Base-by-base conservation (phyloP, 163 green algal genomes). In the Scenedesmus sp. region DNA sequence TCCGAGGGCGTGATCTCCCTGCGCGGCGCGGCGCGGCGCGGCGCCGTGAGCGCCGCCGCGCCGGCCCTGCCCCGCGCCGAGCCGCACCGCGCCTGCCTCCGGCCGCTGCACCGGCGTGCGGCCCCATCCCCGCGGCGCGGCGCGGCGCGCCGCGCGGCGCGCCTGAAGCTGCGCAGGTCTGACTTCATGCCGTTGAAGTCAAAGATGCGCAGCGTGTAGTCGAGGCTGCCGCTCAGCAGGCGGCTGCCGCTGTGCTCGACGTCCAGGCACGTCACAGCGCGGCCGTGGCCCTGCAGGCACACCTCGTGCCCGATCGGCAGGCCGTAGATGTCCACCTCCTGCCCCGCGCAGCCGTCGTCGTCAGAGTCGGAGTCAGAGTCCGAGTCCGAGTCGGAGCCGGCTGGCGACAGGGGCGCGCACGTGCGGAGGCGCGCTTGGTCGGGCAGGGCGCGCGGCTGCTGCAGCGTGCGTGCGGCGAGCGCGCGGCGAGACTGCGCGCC, bases 131-230 rank as follows among this genome's bases (percentile, higher is more conserved):
- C n/a, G n/a, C n/a, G n/a, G n/a, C n/a, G n/a, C n/a, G n/a, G n/a
- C n/a, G n/a, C n/a, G n/a, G n/a, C n/a, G n/a, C n/a, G n/a, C n/a
- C 63, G 15, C 18, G 2, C 13, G 11, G 26, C 75, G 31, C 54
- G 92, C 88, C 89, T 88, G 85, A 99, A 99, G 44, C 87, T 82
- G 24, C 81, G 84, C 84, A 97, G 85, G 75, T 96, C 90, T 0
- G 84, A 77, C 86, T 97, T 97, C 93, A 99, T 98, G 54, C 95
- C 96, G 53, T 93, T 92, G 85, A 99, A 99, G 86, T 99, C 96
- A 79, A 96, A 99, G 4, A 98, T 87, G 17, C 87, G 85, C 20
- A 94, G 69, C 26, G 58, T 88, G 85, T 96, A 95, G 81, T 98
- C 94, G 22, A 92, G 60, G 39, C 77, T 87, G 45, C 93, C 93